Evolutionary conservation across 768 basidiomycete species (phyloP), one percentile per base, ranked within the genome.

Genomic region (Amanita pallidorosea): DNA sequence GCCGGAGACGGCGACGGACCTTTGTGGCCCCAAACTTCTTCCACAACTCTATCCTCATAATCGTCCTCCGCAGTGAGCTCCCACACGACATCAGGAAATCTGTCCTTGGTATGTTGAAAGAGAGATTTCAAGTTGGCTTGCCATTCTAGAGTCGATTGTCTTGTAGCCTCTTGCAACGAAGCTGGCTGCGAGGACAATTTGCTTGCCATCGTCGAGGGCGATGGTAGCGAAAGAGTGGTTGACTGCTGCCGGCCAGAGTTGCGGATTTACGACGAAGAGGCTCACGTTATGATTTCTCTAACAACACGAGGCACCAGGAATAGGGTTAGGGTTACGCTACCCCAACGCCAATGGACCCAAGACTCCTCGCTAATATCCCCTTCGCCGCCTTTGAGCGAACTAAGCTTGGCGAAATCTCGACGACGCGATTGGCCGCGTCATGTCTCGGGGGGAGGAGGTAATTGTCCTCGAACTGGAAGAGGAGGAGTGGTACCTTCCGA

Each of bases 71-170:
- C 68, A 0, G 62, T 63, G 17, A 84, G 72, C 63, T 83, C 81
- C 94, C 95, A 98, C n/a, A 90, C 81, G 46, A 98, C 92, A 68
- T 98, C 95, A n/a, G 88, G 86, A 61, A 93, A 98, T 51, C 90
- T 76, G 54, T 94, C 88, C 65, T 87, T 87, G n/a, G 92, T 85
- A 48, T 82, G 73, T 56, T 76, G 74, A 65, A 91, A 94, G 36
- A 97, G 76, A 5, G 72, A 60, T 52, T 80, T 75, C 4, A 97
- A 76, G 68, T 97, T 84, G n/a, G 65, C 63, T 58, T 89, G 85
- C 94, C 94, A 97, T 15, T 70, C 66, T 4, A 68, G 60, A 0
- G 86, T 89, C 1, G 88, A 89, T 52, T 74, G 70, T 54, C 72
- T 70, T 23, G 80, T 79, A 7, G 85, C 82, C 60, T 88, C 81